Evolutionary conservation across 2,329 filamentous ascomycete species (phyloP).

Genomic region (Dactylellina sp.): DNA sequence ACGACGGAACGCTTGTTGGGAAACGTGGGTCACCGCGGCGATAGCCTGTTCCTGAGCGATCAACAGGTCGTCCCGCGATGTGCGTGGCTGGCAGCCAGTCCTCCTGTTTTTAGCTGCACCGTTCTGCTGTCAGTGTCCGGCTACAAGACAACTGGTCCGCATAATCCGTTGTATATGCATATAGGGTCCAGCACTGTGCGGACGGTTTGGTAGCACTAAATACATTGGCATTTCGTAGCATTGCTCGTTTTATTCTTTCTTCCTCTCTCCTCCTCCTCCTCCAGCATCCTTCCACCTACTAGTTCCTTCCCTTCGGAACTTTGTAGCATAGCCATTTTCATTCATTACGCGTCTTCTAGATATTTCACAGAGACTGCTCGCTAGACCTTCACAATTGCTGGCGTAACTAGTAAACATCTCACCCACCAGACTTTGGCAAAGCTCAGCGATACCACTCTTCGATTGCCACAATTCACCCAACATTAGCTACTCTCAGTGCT

Average conservation of each 20-base stretch:
- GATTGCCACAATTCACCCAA: neutral
- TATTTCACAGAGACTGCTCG: neutral
- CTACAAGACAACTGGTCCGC: neutral
- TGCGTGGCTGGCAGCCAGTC: neutral
- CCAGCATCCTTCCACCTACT: slow-evolving; percentile 21
- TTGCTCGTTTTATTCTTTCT: slow-evolving; percentile 29
- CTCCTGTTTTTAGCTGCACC: slow-evolving; percentile 11
- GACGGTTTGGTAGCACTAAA: slow-evolving; percentile 11
- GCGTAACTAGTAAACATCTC: too few species aligned
- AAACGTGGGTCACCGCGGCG: slow-evolving; percentile 24
- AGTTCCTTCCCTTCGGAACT: slow-evolving; percentile 22
- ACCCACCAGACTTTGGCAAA: neutral
- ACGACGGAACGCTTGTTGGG: neutral
- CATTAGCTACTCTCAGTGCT: neutral
- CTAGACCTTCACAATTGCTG: slow-evolving; percentile 11
- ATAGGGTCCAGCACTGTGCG: slow-evolving; percentile 18
- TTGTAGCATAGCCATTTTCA: slow-evolving; percentile 31
- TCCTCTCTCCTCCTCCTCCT: slow-evolving; percentile 3
- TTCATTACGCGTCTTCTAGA: slow-evolving; percentile 25
- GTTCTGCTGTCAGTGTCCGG: too few species aligned
- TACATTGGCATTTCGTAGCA: slow-evolving; percentile 5
- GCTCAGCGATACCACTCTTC: too few species aligned
- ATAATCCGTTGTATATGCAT: slow-evolving; percentile 28
- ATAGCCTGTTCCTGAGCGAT: slow-evolving; percentile 41
- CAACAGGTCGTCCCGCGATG: slow-evolving; percentile 42